phyloP scores from a whole-genome alignment of 2,329 filamentous ascomycete species.

The Paecilomyces variotii region DNA sequence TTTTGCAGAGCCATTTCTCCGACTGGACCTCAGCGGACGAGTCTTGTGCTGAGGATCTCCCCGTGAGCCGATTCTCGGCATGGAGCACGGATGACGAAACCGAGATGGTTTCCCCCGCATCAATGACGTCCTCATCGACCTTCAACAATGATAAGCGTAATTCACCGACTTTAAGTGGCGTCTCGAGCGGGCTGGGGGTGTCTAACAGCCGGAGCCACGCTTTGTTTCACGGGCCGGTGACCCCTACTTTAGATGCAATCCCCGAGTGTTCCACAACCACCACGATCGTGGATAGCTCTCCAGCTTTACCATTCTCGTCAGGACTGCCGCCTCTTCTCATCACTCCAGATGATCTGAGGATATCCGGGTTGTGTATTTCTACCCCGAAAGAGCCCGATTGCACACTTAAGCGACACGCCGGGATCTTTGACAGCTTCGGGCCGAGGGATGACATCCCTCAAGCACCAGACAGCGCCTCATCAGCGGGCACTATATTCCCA shows the following conservation, averaged over 20 bases:
- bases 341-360: constrained; percentile 16
- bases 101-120: constrained; percentile 26
- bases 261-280: constrained; percentile 21
- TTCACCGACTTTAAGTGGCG: constrained; percentile 11
- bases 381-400: constrained; percentile 23
- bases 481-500: constrained; percentile 2
- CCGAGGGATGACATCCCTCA: constrained; percentile 20
- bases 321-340: constrained; percentile 18
- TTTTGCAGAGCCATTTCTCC: constrained; percentile 35
- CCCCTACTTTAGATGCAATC: constrained; percentile 26
- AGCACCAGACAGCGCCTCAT: constrained; percentile 13
- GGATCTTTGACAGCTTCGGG: constrained; percentile 24
- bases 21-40: constrained; percentile 28
- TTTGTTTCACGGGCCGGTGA: constrained; percentile 26
- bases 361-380: constrained; percentile 26
- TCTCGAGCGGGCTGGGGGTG: background rate
- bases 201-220: constrained; percentile 8
- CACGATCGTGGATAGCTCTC: constrained; percentile 19
- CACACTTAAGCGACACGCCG: constrained; percentile 30
- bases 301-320: constrained; percentile 14
- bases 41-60: constrained; percentile 20
- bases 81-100: constrained; percentile 28
- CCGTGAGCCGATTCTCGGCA: constrained; percentile 31
- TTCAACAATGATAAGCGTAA: constrained; percentile 18
- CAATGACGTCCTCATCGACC: constrained; percentile 27